Evolutionary conservation across 331 rosid genomes (phyloP).

Genomic region (Phaseolus coccineus): DNA sequence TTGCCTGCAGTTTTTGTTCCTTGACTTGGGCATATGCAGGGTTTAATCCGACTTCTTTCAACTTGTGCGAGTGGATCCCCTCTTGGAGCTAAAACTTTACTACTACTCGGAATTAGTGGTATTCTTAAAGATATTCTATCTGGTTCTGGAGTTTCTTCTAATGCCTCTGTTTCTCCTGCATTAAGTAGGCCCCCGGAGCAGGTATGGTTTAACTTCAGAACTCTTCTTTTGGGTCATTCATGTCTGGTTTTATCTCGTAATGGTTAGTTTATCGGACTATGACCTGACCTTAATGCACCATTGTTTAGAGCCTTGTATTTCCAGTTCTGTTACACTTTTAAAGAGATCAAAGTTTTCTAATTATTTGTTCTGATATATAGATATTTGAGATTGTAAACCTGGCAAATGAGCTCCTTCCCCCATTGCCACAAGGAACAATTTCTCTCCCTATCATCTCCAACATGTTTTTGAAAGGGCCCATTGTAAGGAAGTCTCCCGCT

Average conservation of each 20-base stretch:
- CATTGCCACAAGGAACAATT: constrained; percentile 92
- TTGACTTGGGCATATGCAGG: constrained; percentile 69
- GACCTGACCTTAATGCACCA: background rate
- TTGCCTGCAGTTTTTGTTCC: constrained; percentile 11
- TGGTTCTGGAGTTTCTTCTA: constrained; percentile 87
- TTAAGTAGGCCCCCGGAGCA: constrained; percentile 89
- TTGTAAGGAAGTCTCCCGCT: constrained; percentile 68
- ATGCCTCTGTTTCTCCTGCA: constrained; percentile 89
- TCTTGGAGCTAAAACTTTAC: constrained; percentile 88
- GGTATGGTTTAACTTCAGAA: constrained; percentile 53
- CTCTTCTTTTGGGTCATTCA: background rate
- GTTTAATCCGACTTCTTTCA: constrained; percentile 95
- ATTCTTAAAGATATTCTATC: constrained; percentile 92
- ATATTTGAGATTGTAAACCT: constrained; percentile 97
- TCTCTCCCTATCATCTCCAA: constrained; percentile 77
- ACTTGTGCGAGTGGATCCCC: constrained; percentile 99
- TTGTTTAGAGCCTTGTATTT: constrained; percentile 36
- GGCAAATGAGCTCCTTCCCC: constrained; percentile 96
- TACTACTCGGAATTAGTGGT: constrained; percentile 91
- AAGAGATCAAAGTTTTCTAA: constrained; percentile 6
- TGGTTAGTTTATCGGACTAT: constrained; percentile 18
- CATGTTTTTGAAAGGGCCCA: constrained; percentile 80
- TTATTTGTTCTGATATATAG: constrained; percentile 50
- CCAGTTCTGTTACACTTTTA: background rate
- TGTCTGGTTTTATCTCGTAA: constrained; percentile 19